Evolutionary conservation across 176 grass and related monocot species (phyloP), one percentile per base, ranked within the genome.

Genomic region (Ampelocalamus luodianensis): DNA sequence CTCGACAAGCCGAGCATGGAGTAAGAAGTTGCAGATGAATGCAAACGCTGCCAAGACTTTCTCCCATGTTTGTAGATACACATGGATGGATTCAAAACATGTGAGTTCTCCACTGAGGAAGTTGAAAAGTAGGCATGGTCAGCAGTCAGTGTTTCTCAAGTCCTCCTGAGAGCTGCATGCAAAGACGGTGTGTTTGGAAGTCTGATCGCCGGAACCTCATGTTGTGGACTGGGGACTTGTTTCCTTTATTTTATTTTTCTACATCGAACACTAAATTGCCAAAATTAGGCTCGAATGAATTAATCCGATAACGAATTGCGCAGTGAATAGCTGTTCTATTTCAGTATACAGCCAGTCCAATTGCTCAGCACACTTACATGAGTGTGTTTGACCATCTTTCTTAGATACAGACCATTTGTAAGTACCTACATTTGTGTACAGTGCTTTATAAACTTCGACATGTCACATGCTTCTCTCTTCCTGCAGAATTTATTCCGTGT

Each of bases 41-140:
- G 16, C 16, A 10, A 34, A n/a, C 16, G 62, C 18, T 59, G 71
- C 11, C 18, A 81, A 29, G 9, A 50, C 8, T 77, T 44, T 13
- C 34, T 8, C 22, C 11, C 43, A 64, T 40, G 74, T 24, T 54
- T 88, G 71, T 13, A 5, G 42, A 66, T 64, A 43, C 8, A 69
- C 18, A 10, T 37, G 40, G 18, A 62, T 53, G 65, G 17, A 46
- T 72, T 83, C 44, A 88, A 71, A 78, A 20, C 86, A 82, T 78
- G 65, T 63, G 79, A 48, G 37, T 20, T 27, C 8, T 24, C 3
- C 39, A 13, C 26, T 74, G 46, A 5, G 6, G 39, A 71, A 38
- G 8, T 51, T 79, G 29, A 64, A 64, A 43, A 44, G 56, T 44
- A 73, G 20, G 45, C 32, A 36, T 45, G 63, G 72, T 77, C 63